Conservation (phyloP, 1,284 basidiomycete species). For the Boletus hoseneyae region DNA sequence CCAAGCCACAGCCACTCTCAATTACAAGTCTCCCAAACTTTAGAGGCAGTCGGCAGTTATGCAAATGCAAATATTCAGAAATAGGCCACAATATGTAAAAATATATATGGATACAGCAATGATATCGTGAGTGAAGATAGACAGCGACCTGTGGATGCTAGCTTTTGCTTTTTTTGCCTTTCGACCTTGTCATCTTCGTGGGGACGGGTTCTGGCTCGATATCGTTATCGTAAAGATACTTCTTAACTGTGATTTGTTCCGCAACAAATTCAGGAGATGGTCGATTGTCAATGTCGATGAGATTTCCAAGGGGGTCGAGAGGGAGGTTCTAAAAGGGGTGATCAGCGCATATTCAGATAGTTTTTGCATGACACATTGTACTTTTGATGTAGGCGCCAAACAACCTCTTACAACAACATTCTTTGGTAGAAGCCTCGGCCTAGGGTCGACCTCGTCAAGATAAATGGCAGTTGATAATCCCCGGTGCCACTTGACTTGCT, state of each 20-base stretch:
- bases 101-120: slow-evolving; percentile 35
- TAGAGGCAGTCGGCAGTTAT: neutral
- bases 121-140: slow-evolving; percentile 24
- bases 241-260: slow-evolving; percentile 72
- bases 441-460: slow-evolving; percentile 56
- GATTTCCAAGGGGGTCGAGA: slow-evolving; percentile 76
- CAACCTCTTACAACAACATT: slow-evolving; percentile 55
- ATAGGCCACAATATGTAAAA: slow-evolving; percentile 11
- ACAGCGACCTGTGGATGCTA: slow-evolving; percentile 13
- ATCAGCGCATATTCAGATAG: slow-evolving; percentile 3
- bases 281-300: slow-evolving; percentile 51
- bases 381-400: slow-evolving; percentile 64
- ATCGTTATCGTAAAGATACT: slow-evolving; percentile 81
- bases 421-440: slow-evolving; percentile 42
- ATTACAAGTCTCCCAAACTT: slow-evolving; percentile 22
- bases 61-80: slow-evolving; percentile 2
- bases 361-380: slow-evolving; percentile 26
- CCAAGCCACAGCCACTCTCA: slow-evolving; percentile 67
- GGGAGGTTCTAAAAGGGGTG: slow-evolving; percentile 48
- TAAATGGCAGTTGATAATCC: slow-evolving; percentile 60
- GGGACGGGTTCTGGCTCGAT: slow-evolving; percentile 40
- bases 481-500: slow-evolving; percentile 77
- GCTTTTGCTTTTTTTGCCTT: slow-evolving; percentile 40
- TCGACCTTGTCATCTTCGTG: slow-evolving; percentile 50
- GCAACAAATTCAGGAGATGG: slow-evolving; percentile 61